Base-by-base conservation (phyloP, 345 rosid species). In the Geranium rotundifolium region DNA sequence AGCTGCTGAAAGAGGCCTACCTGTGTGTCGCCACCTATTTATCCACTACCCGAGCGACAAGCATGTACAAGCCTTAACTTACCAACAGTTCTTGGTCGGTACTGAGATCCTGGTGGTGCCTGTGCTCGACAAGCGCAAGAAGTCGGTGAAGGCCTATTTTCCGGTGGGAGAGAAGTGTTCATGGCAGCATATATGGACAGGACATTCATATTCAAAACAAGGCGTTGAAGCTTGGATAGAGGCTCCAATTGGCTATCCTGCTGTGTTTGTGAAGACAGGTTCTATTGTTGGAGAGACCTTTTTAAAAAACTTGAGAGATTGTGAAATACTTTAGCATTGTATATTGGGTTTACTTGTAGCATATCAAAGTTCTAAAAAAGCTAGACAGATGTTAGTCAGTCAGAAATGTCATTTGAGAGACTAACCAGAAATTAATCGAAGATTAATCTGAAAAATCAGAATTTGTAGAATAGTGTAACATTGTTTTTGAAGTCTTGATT, bases 101-200 rank as follows among this genome's bases (percentile, higher is more conserved):
- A 78, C 73, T 2, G 86, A 86, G 77, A 76, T 86, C 64, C 74
- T 86, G 55, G 88, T 86, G 66, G 91, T 81, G 69, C 91, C 91
- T 13, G 77, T 75, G 7, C 81, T 86, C 37, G 85, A 86, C 77
- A 86, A 82, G 67, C 87, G 85, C 5, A 74, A 67, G 70, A 74
- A 69, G 56, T 75, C 70, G 13, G 85, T 82, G 3, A 77, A 75
- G 66, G 89, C 80, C 19, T 84, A 86, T 69, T 84, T 86, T 69
- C 92, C 92, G 13, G 60, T 29, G 17, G 86, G 79, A 29, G 84
- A 80, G 69, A 65, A 58, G 7, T 68, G 75, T 61, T 20, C 72
- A 17, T 86, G 92, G 89, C 63, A 80, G 66, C 89, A 86, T 63
- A 62, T 84, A 46, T 86, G 89, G 85, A 78, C 92, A 2, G 84